These are phyloP conservation scores for Lolium rigidum DNA, from an alignment of 176 grass and related monocot genomes.

Conservation along the genomic window DNA sequence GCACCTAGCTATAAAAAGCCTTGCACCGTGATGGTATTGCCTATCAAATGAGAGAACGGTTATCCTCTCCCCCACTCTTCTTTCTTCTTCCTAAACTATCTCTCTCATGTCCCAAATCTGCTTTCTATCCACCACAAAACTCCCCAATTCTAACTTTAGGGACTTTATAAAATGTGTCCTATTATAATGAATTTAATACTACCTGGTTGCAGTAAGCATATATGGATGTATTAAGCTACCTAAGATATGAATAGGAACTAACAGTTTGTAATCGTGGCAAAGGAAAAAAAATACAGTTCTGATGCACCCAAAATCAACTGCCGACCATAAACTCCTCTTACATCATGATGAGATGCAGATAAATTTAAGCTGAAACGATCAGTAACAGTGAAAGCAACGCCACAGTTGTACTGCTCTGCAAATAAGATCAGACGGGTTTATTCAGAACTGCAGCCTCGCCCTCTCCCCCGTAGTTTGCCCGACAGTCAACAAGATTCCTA, in stretches of 20 bases:
- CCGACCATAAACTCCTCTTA: neutral
- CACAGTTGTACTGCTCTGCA: neutral
- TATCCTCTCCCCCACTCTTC: neutral
- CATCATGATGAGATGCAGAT: neutral
- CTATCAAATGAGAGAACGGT: neutral
- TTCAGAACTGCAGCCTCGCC: neutral
- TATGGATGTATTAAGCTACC: neutral
- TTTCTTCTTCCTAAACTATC: conserved; percentile 7
- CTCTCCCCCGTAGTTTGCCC: neutral
- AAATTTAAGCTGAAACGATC: neutral
- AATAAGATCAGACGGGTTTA: neutral
- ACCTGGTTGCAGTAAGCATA: neutral
- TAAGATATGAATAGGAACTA: conserved; percentile 25
- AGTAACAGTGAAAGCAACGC: neutral
- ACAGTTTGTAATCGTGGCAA: neutral
- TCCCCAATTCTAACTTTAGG: neutral
- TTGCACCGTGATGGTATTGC: neutral
- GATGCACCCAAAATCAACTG: conserved; percentile 13
- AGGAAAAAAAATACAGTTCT: neutral
- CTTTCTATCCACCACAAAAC: neutral
- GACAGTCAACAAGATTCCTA: neutral
- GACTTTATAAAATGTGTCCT: neutral
- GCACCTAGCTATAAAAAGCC: neutral
- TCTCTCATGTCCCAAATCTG: neutral
- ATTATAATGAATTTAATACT: neutral